Evolutionary conservation across 2,329 filamentous ascomycete genomes (phyloP).

Genomic region (Cladosporium oxysporum): DNA sequence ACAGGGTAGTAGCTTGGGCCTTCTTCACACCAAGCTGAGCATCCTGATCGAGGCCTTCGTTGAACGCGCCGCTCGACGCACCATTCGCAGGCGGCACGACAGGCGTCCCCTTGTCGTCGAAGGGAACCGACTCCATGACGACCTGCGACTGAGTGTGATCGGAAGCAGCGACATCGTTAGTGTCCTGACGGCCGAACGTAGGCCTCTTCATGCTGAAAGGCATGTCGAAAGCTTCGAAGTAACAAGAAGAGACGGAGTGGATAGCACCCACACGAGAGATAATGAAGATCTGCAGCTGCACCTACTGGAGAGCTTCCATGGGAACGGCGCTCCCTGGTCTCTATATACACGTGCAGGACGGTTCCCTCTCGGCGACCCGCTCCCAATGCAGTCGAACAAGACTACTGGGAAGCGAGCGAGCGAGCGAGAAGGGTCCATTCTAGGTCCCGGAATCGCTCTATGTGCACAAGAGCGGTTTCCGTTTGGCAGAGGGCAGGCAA

Average conservation of each 20-base stretch:
- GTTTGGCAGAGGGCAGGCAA: not conserved
- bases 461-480: not conserved
- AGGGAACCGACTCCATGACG: not conserved
- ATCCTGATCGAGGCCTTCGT: constrained; percentile 16
- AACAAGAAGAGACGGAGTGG: not conserved
- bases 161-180: constrained; percentile 1
- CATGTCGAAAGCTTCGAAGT: not conserved
- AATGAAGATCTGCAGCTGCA: not conserved
- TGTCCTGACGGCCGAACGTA: constrained; percentile 13
- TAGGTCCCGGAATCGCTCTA: not conserved
- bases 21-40: constrained; percentile 22
- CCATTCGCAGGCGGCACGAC: not conserved
- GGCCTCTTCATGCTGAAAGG: constrained; percentile 10
- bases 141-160: constrained; percentile 1
- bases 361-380: constrained; percentile 1
- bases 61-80: not conserved
- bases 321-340: not conserved
- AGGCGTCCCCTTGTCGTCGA: constrained; percentile 9
- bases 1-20: constrained; percentile 14
- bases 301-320: not conserved
- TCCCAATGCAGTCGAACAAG: constrained; percentile 6
- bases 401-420: constrained; percentile 5
- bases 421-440: not conserved
- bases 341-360: constrained; percentile 14
- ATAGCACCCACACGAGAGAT: not conserved